Evolutionary conservation across 192 early-diverging fungal genomes (phyloP).

Genomic region (Piromyces finnis): DNA sequence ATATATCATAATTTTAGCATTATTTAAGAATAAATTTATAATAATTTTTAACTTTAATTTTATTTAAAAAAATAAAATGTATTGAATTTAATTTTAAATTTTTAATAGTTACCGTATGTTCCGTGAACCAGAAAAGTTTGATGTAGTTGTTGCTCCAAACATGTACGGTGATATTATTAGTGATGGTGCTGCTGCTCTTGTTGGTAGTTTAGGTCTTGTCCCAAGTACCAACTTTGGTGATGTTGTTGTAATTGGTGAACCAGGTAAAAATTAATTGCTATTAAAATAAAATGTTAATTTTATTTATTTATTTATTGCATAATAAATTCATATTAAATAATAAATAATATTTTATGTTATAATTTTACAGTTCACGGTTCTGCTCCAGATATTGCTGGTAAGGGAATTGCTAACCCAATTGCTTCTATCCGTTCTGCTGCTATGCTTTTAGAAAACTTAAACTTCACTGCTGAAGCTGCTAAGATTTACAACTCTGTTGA

Average conservation of each 20-base stretch:
- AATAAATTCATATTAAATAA: too few relatives aligned
- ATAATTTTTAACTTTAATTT: too few relatives aligned
- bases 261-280: constrained; percentile 18
- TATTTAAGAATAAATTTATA: too few relatives aligned
- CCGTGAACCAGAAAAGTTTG: constrained; percentile 88
- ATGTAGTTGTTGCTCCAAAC: constrained; percentile 94
- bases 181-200: constrained; percentile 91
- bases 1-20: background rate
- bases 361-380: constrained; percentile 60
- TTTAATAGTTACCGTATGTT: constrained; percentile 89
- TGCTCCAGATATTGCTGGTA: constrained; percentile 94
- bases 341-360: too few relatives aligned
- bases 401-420: constrained; percentile 91
- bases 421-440: constrained; percentile 88
- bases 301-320: too few relatives aligned
- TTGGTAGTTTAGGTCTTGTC: constrained; percentile 86
- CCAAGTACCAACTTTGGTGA: constrained; percentile 94
- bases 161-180: constrained; percentile 94
- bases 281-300: too few relatives aligned
- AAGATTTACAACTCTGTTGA: background rate
- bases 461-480: constrained; percentile 7
- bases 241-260: constrained; percentile 87
- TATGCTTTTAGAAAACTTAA: constrained; percentile 76
- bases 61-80: too few relatives aligned
- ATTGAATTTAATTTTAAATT: too few relatives aligned